Evolutionary conservation across 2,329 filamentous ascomycete species (phyloP).

Genomic region (Madurella mycetomatis): DNA sequence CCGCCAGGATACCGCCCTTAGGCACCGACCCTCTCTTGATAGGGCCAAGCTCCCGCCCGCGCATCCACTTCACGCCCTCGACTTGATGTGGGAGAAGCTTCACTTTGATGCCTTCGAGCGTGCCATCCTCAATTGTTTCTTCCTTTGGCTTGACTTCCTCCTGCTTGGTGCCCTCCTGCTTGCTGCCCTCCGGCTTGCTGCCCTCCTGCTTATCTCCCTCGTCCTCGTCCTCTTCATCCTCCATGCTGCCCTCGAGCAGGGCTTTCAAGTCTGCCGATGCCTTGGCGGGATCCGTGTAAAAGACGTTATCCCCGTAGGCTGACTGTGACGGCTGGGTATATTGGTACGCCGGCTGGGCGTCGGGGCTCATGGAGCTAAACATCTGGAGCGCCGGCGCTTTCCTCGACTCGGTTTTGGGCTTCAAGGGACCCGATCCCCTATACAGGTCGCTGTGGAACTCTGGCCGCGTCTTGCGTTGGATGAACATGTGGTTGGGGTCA

Average conservation of each 20-base stretch:
- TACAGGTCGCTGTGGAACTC: conserved; percentile 53
- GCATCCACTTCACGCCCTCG: conserved; percentile 93
- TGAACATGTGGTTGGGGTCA: conserved; percentile 45
- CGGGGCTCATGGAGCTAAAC: conserved; percentile 43
- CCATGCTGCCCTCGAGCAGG: conserved; percentile 74
- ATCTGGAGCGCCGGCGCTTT: conserved; percentile 44
- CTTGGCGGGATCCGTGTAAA: conserved; percentile 67
- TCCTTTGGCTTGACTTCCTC: conserved; percentile 44
- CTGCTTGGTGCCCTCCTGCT: conserved; percentile 44
- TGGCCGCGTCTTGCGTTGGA: conserved; percentile 49
- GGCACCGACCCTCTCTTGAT: conserved; percentile 77
- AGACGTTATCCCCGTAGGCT: conserved; percentile 40
- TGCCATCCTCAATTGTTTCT: conserved; percentile 43
- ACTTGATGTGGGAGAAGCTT: conserved; percentile 90
- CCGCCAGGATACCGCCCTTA: conserved; percentile 90
- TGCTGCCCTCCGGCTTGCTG: conserved; percentile 28
- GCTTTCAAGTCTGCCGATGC: conserved; percentile 75
- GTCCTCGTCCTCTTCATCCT: conserved; percentile 62
- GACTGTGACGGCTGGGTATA: conserved; percentile 32
- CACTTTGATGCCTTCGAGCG: conserved; percentile 75
- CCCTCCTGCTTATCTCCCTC: conserved; percentile 27
- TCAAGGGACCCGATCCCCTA: conserved; percentile 44
- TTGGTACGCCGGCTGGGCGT: conserved; percentile 24
- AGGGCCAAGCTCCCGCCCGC: conserved; percentile 79
- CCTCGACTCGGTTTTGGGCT: conserved; percentile 44